Percentiles rank a stretch among this genome's conserved stretches.
Evolutionary conservation across 1,284 basidiomycete species (phyloP).

Genomic region (Irpex sp.): DNA sequence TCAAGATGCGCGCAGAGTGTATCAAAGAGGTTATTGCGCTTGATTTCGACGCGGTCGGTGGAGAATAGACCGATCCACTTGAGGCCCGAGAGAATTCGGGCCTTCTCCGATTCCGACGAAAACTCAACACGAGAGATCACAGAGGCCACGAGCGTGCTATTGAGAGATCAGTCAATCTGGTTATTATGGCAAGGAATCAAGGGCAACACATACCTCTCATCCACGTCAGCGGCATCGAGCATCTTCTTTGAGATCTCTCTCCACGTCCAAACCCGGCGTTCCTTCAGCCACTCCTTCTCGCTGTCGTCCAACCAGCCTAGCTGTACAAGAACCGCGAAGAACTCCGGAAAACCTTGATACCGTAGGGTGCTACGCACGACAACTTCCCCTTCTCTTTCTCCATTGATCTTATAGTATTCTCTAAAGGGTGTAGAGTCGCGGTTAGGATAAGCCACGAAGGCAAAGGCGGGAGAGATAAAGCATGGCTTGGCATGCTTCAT

Average conservation of each 20-base stretch:
- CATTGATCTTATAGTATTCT: constrained; percentile 83
- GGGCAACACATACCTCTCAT: constrained; percentile 54
- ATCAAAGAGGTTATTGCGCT: constrained; percentile 73
- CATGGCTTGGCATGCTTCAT: constrained; percentile 91
- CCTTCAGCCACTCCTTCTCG: constrained; percentile 77
- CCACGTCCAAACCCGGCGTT: constrained; percentile 83
- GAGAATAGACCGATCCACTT: constrained; percentile 96
- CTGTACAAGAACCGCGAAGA: constrained; percentile 86
- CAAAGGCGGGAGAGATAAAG: constrained; percentile 94
- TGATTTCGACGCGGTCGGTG: not conserved
- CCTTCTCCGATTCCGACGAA: constrained; percentile 66
- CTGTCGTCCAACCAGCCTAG: constrained; percentile 85
- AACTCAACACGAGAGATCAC: constrained; percentile 77
- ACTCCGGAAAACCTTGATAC: constrained; percentile 98
- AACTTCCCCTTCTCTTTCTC: constrained; percentile 74
- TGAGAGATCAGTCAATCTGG: not conserved
- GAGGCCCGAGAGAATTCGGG: constrained; percentile 82
- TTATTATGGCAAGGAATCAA: constrained; percentile 19
- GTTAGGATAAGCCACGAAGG: constrained; percentile 98
- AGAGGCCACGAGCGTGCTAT: constrained; percentile 28
- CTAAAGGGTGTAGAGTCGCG: constrained; percentile 91
- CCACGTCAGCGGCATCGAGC: constrained; percentile 65
- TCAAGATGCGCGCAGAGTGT: constrained; percentile 93
- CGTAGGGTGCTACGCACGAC: constrained; percentile 92
- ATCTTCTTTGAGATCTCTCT: constrained; percentile 79